phyloP scores from a whole-genome alignment of 176 grass and related monocot genomes.

The Phoenix roebelenii region DNA sequence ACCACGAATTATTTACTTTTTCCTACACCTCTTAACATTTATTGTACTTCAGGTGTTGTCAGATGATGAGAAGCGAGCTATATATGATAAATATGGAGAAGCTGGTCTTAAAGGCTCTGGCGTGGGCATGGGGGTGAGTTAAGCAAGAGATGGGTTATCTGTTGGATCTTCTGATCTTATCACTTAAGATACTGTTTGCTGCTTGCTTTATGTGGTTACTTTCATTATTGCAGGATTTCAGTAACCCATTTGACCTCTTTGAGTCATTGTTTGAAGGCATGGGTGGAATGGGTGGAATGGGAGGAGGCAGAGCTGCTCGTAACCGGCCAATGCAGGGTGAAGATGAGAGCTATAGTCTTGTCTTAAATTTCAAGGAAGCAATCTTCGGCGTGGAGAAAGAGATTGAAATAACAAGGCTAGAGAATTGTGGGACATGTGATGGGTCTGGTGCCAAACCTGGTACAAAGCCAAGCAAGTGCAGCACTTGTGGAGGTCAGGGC shows the following conservation, averaged over 20 bases:
- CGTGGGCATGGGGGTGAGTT: slow-evolving; percentile 88
- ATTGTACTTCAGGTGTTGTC: slow-evolving; percentile 54
- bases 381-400: slow-evolving; percentile 95
- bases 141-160: background rate
- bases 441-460: slow-evolving; percentile 87
- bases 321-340: slow-evolving; percentile 89
- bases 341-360: slow-evolving; percentile 81
- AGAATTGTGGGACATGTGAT: slow-evolving; percentile 68
- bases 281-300: slow-evolving; percentile 93
- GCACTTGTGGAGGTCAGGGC: slow-evolving; percentile 81
- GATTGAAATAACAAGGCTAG: slow-evolving; percentile 77
- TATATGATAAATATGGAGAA: slow-evolving; percentile 99
- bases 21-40: slow-evolving; percentile 5
- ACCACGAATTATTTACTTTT: no score
- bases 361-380: slow-evolving; percentile 91
- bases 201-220: background rate
- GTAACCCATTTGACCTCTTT: slow-evolving; percentile 92
- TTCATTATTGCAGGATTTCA: slow-evolving; percentile 63
- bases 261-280: slow-evolving; percentile 94
- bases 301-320: slow-evolving; percentile 51
- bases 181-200: background rate
- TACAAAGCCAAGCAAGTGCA: slow-evolving; percentile 69
- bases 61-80: slow-evolving; percentile 86
- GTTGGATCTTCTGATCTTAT: no score
- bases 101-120: slow-evolving; percentile 89